These are phyloP conservation scores for Clarireedia sp. DNA, from an alignment of 2,329 filamentous ascomycete species.

Conservation along the genomic window DNA sequence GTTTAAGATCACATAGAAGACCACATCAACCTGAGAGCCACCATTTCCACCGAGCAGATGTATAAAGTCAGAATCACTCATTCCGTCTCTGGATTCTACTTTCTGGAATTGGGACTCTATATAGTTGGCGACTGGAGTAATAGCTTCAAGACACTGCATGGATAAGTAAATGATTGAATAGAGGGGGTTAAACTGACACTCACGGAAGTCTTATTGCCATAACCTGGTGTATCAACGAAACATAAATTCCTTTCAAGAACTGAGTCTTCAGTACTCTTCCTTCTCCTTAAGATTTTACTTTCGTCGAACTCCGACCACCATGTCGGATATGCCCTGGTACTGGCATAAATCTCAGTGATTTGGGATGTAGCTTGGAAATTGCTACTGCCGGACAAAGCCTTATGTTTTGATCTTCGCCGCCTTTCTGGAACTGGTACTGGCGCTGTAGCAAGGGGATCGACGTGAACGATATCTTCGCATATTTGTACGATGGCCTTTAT, in stretches of 20 bases:
- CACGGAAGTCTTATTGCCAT: conserved; percentile 46
- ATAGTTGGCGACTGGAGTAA: conserved; percentile 58
- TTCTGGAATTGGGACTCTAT: conserved; percentile 62
- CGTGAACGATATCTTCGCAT: conserved; percentile 88
- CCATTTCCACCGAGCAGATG: conserved; percentile 73
- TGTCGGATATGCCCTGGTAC: conserved; percentile 73
- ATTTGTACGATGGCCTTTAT: conserved; percentile 80
- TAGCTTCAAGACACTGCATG: conserved; percentile 44
- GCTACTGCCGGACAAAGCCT: conserved; percentile 19
- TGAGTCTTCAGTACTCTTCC: conserved; percentile 66
- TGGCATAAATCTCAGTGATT: conserved; percentile 66
- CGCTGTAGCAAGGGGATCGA: conserved; percentile 49
- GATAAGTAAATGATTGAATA: conserved; percentile 20
- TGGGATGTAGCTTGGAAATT: conserved; percentile 30
- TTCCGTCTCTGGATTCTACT: conserved; percentile 50
- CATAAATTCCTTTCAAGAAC: conserved; percentile 87
- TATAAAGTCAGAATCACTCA: conserved; percentile 67
- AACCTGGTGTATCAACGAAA: conserved; percentile 79
- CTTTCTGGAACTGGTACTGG: conserved; percentile 24
- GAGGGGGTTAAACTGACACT: conserved; percentile 24
- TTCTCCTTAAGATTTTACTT: conserved; percentile 48
- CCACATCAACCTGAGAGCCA: conserved; percentile 73
- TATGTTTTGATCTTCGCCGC: conserved; percentile 22
- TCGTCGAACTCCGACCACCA: conserved; percentile 84
- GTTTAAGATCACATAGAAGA: conserved; percentile 72